Conservation (phyloP, 805 yeast species). For the Yamadazyma endophytica region DNA sequence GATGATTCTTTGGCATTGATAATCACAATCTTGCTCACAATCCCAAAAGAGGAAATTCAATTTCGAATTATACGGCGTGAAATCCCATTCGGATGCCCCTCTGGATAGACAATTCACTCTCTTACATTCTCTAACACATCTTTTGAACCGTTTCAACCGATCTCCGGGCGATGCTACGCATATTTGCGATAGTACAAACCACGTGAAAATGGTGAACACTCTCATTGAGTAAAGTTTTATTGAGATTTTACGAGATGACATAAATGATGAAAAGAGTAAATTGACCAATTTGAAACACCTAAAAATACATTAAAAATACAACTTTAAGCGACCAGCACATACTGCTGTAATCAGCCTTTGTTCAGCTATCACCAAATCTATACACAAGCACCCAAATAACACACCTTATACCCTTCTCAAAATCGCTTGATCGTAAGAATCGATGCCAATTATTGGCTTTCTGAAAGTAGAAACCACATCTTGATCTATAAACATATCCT, state of each 20-base stretch:
- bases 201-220: too few relatives aligned
- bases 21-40: constrained; percentile 81
- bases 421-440: constrained; percentile 4
- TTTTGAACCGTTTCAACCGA: constrained; percentile 50
- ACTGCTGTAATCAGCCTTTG: too few relatives aligned
- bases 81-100: constrained; percentile 30
- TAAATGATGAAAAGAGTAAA: too few relatives aligned
- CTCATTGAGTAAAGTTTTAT: too few relatives aligned
- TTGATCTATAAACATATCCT: constrained; percentile 15
- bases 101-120: constrained; percentile 26
- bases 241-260: too few relatives aligned
- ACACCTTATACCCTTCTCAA: constrained; percentile 2
- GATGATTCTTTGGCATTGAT: constrained; percentile 79
- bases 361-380: too few relatives aligned
- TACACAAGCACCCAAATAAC: too few relatives aligned
- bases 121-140: constrained; percentile 51
- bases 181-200: constrained; percentile 5
- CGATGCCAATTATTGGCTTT: constrained; percentile 1
- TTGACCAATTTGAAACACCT: too few relatives aligned
- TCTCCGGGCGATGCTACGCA: constrained; percentile 56
- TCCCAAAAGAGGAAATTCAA: constrained; percentile 61
- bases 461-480: constrained; percentile 11
- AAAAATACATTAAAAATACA: too few relatives aligned
- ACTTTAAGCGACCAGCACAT: too few relatives aligned
- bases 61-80: constrained; percentile 40